phyloP scores from a whole-genome alignment of 208 protist genomes.

The Acanthamoeba lenticulata region DNA sequence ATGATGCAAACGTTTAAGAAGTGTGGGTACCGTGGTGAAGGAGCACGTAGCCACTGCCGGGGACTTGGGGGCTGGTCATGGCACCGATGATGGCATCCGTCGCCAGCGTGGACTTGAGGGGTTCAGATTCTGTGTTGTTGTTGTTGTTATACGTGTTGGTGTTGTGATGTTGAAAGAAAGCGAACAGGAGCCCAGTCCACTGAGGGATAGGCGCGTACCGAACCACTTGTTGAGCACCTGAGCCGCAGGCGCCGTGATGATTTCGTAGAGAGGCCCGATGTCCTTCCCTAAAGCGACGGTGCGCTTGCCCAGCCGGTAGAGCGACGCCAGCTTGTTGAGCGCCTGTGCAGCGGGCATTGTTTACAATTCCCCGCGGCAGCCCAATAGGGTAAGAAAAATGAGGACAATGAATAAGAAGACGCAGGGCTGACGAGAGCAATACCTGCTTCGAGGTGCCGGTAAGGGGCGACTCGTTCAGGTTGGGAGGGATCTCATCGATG shows the following conservation, averaged over 20 bases:
- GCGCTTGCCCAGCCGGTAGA: background rate
- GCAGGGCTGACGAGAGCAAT: background rate
- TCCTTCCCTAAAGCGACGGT: conserved; percentile 40
- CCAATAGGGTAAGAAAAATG: background rate
- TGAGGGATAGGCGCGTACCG: background rate
- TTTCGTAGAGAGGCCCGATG: conserved; percentile 55
- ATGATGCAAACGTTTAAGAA: background rate
- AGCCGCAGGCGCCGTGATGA: conserved; percentile 71
- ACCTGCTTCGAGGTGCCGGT: conserved; percentile 30
- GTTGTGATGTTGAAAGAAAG: background rate
- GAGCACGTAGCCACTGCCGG: conserved; percentile 82
- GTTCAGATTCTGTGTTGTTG: conserved; percentile 65
- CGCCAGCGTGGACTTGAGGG: conserved; percentile 81
- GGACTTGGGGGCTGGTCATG: conserved; percentile 70
- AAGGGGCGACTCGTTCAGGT: background rate
- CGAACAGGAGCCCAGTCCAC: background rate
- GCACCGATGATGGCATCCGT: conserved; percentile 85
- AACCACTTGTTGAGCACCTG: conserved; percentile 70
- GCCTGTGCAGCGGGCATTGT: background rate
- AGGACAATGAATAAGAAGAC: conserved; percentile 5
- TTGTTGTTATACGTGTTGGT: background rate
- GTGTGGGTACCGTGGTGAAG: conserved; percentile 77
- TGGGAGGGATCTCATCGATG: conserved; percentile 34
- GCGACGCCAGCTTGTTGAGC: conserved; percentile 16
- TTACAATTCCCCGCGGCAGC: background rate